Evolutionary conservation across 176 grass and related monocot genomes (phyloP).

Genomic region (Eragrostis nindensis): DNA sequence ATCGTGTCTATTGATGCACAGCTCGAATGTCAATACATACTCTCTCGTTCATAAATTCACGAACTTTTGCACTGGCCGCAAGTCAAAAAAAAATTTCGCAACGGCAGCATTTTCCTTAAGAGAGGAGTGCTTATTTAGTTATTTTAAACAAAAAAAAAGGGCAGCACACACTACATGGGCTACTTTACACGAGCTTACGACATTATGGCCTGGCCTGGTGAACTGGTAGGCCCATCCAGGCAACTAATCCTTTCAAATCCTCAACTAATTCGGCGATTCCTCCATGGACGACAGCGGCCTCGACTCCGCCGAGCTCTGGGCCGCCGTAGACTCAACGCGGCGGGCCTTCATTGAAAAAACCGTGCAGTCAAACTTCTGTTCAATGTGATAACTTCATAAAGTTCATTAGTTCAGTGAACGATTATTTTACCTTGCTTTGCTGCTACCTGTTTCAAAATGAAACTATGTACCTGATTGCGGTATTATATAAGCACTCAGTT

Average conservation of each 20-base stretch:
- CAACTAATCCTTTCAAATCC: not conserved
- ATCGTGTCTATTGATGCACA: too few species aligned
- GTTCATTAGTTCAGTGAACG: conserved; percentile 1
- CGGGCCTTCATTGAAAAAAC: too few species aligned
- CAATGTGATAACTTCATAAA: not conserved
- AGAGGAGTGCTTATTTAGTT: too few species aligned
- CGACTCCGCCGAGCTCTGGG: conserved; percentile 83
- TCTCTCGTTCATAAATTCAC: too few species aligned
- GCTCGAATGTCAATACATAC: too few species aligned
- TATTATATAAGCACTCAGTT: too few species aligned
- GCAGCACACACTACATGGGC: not conserved
- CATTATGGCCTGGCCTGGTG: not conserved
- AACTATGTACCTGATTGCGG: not conserved
- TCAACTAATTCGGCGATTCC: not conserved
- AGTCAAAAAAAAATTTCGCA: too few species aligned
- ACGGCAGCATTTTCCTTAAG: too few species aligned
- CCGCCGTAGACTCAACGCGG: conserved; percentile 76
- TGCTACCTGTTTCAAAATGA: not conserved
- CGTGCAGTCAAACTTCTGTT: not conserved
- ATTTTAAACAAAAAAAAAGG: too few species aligned
- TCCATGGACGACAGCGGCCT: conserved; percentile 68
- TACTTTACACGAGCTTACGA: too few species aligned
- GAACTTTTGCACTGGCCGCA: too few species aligned
- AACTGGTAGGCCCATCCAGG: not conserved
- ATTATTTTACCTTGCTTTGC: not conserved